These are phyloP conservation scores for Tulasnella sp. DNA, from an alignment of 768 basidiomycete species.

Conservation along the genomic window DNA sequence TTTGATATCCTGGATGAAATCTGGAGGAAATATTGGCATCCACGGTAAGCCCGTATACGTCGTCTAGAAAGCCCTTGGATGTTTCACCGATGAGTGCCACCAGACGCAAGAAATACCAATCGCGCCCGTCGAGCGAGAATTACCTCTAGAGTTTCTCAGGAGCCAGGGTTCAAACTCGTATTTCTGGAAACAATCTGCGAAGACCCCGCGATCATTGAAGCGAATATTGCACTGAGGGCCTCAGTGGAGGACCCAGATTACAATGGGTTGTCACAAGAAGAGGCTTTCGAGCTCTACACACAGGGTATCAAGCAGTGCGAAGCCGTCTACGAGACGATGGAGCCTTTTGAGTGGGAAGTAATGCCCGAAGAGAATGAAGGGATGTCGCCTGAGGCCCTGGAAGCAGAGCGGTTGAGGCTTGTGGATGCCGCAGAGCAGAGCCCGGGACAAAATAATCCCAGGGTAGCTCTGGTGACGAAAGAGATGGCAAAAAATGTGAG, in stretches of 20 bases:
- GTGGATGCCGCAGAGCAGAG: conserved; percentile 2
- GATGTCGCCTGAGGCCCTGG: not conserved
- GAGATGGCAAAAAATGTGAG: conserved; percentile 51
- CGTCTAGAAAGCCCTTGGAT: not conserved
- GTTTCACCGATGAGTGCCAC: not conserved
- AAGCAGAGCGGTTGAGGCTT: not conserved
- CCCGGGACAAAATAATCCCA: not conserved
- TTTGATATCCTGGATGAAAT: conserved; percentile 90
- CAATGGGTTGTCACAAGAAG: conserved; percentile 76
- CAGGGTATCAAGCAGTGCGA: conserved; percentile 91
- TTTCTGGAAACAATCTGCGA: conserved; percentile 95
- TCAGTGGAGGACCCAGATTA: conserved; percentile 98
- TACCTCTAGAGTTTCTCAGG: conserved; percentile 61
- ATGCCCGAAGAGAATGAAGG: not conserved
- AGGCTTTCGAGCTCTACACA: conserved; percentile 84
- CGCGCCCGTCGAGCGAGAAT: conserved; percentile 74
- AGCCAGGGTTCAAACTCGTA: conserved; percentile 78
- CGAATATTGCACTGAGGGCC: conserved; percentile 94
- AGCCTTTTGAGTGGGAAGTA: conserved; percentile 33
- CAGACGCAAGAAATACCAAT: conserved; percentile 96
- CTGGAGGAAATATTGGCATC: conserved; percentile 95
- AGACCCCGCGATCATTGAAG: conserved; percentile 88
- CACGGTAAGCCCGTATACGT: conserved; percentile 53
- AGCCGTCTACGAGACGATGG: conserved; percentile 89
- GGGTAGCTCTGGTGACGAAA: conserved; percentile 5